phyloP scores from a whole-genome alignment of 2,329 filamentous ascomycete species.

The Lasiodiplodia hormozganensis region DNA sequence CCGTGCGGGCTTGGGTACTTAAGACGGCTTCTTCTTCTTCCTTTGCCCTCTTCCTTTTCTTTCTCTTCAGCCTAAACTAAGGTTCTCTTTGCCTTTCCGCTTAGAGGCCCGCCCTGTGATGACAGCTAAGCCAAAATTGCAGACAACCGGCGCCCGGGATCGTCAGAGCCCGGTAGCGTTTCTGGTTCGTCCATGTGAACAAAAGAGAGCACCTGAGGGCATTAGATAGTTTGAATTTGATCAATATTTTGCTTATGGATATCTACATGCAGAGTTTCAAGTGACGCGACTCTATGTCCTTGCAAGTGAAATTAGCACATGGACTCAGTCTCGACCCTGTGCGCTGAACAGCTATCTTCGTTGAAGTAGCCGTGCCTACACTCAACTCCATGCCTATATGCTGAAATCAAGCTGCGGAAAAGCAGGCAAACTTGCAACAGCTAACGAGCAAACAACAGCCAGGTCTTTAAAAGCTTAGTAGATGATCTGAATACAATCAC shows the following conservation, averaged over 20 bases:
- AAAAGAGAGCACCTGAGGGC: conserved; percentile 16
- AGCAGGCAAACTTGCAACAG: no score
- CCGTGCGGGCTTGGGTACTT: neutral
- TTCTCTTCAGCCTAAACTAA: neutral
- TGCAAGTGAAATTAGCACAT: neutral
- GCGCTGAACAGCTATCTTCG: no score
- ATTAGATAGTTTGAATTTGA: neutral
- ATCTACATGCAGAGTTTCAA: neutral
- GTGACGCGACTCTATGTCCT: neutral
- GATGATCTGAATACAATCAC: no score
- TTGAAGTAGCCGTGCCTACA: no score
- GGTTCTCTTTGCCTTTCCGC: neutral
- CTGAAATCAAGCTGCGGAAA: no score
- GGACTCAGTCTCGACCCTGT: no score
- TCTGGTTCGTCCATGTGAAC: neutral
- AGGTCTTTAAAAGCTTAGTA: no score
- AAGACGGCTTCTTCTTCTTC: neutral
- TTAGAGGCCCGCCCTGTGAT: conserved; percentile 1
- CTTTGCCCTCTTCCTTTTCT: neutral
- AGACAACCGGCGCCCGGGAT: conserved; percentile 1
- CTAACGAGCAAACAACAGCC: no score
- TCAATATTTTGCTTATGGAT: neutral
- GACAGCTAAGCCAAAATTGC: conserved; percentile 7
- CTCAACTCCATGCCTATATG: no score
- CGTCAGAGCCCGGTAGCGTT: neutral